A percentile compares a stretch with the other conserved stretches of the same genome.
phyloP scores from a whole-genome alignment of 1,284 basidiomycete species.

The Apiotrichum porosum region DNA sequence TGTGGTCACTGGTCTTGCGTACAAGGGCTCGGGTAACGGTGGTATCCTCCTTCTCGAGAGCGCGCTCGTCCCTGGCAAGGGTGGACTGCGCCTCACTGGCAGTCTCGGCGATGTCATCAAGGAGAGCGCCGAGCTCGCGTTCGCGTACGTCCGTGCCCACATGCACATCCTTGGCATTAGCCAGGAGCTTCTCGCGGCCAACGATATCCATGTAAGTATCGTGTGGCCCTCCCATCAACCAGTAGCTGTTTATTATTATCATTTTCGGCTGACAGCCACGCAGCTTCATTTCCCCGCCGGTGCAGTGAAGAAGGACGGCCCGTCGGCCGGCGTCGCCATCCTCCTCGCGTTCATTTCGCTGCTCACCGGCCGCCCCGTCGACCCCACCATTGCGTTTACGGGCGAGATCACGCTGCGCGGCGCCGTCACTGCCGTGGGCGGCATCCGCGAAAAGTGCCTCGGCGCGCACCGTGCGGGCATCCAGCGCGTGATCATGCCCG shows the following conservation, averaged over 20 bases:
- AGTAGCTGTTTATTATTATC: too few species aligned
- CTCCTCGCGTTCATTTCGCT: slow-evolving; percentile 81
- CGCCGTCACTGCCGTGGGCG: slow-evolving; percentile 84
- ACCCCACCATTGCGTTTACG: slow-evolving; percentile 84
- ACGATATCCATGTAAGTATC: slow-evolving; percentile 62
- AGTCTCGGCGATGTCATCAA: slow-evolving; percentile 97
- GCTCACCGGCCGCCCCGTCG: slow-evolving; percentile 71
- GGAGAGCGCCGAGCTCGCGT: slow-evolving; percentile 88
- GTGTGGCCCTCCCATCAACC: slow-evolving; percentile 37
- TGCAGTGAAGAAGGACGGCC: slow-evolving; percentile 93
- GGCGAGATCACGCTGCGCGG: slow-evolving; percentile 90
- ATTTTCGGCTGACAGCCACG: slow-evolving; percentile 54
- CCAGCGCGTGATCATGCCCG: slow-evolving; percentile 72
- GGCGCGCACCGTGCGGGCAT: slow-evolving; percentile 89
- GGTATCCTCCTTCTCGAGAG: slow-evolving; percentile 61
- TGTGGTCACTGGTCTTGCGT: slow-evolving; percentile 42
- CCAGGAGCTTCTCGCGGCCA: slow-evolving; percentile 47
- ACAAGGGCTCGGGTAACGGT: slow-evolving; percentile 69
- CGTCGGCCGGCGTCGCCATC: slow-evolving; percentile 88
- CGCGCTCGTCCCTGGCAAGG: slow-evolving; percentile 35
- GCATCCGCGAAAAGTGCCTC: slow-evolving; percentile 88
- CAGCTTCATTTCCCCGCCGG: slow-evolving; percentile 93
- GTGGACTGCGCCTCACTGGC: slow-evolving; percentile 58
- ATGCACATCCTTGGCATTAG: slow-evolving; percentile 66
- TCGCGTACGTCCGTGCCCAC: slow-evolving; percentile 86